phyloP scores from a whole-genome alignment of 2,329 filamentous ascomycete genomes.

The Penicillium sp. region DNA sequence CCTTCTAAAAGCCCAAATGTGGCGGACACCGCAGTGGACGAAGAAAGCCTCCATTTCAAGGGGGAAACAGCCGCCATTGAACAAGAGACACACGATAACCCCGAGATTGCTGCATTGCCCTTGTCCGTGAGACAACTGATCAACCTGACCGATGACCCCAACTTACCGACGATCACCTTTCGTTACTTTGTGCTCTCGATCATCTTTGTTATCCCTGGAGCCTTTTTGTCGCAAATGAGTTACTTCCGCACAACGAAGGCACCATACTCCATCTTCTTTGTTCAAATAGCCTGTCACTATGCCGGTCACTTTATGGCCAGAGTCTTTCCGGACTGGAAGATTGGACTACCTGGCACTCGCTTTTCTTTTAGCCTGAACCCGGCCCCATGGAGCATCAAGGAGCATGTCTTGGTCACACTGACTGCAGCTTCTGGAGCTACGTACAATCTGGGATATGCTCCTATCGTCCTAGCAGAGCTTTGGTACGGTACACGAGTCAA shows the following conservation, averaged over 20 bases:
- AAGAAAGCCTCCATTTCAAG: constrained; percentile 14
- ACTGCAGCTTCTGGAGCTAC: constrained; percentile 48
- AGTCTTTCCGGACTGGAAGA: constrained; percentile 41
- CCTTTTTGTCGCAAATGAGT: constrained; percentile 50
- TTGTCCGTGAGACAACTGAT: constrained; percentile 50
- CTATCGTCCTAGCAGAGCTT: constrained; percentile 49
- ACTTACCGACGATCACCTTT: constrained; percentile 50
- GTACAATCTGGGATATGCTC: constrained; percentile 45
- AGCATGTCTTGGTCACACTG: constrained; percentile 51
- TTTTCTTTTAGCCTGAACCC: constrained; percentile 49
- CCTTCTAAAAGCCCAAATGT: neutral
- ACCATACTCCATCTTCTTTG: constrained; percentile 54
- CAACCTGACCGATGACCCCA: constrained; percentile 50
- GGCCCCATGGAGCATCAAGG: constrained; percentile 50
- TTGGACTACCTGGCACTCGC: constrained; percentile 42
- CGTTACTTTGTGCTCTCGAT: constrained; percentile 1
- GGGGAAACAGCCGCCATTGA: constrained; percentile 19
- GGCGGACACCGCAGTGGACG: constrained; percentile 8
- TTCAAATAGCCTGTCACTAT: constrained; percentile 52
- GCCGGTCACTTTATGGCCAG: constrained; percentile 46
- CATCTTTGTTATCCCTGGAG: constrained; percentile 40
- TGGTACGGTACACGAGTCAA: constrained; percentile 49
- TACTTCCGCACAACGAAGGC: constrained; percentile 51
- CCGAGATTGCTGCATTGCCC: constrained; percentile 47
- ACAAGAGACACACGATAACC: constrained; percentile 38